Base-by-base conservation (phyloP, 495 filamentous ascomycete genomes). In the Pyronema domesticum region DNA sequence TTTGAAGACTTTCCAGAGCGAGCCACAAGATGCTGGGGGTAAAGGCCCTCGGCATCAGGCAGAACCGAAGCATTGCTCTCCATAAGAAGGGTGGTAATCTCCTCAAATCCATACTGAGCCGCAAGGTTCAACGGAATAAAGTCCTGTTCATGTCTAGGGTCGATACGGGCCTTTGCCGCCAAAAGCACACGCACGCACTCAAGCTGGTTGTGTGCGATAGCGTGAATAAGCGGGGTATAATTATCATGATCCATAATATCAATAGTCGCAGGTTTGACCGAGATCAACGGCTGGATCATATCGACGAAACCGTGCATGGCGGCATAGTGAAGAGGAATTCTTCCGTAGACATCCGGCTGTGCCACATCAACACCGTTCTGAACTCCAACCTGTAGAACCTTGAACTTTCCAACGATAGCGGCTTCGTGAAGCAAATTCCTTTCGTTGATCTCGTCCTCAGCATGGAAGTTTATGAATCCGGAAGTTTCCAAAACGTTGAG, bases 1-100 rank as follows among this genome's bases (percentile, higher is more conserved):
- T 83, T 72, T 5, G 86, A 83, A 1, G 78, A 84, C 60, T 84
- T 80, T 5, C 87, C 88, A 46, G 89, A 93, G 30, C 91, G 78
- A 13, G 93, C 93, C 8, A 96, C 89, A 54, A 95, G 80, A 69
- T 98, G 91, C 63, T 98, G 91, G n/a, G 91, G 91, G 66, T 86
- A 96, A 6, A 98, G 75, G 0, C 91, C 91, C 71, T 96, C 93
- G 0, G 91, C 93, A 68, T 98, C 91, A 8, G 91, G 80, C 9
- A 95, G 71, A 52, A 98, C 76, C 49, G 72, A 70, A 10, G 89
- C 86, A 6, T 79, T 76, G 50, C 82, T 76, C 62, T 86, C 79
- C 23, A 98, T 75, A 3, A 98, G 76, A 53, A 93, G 75, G 61
- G 85, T 77, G 17, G 89, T 86, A 56, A 94, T 94, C 3, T 77